Evolutionary conservation across 768 basidiomycete species (phyloP).

Genomic region (Suillus plorans): DNA sequence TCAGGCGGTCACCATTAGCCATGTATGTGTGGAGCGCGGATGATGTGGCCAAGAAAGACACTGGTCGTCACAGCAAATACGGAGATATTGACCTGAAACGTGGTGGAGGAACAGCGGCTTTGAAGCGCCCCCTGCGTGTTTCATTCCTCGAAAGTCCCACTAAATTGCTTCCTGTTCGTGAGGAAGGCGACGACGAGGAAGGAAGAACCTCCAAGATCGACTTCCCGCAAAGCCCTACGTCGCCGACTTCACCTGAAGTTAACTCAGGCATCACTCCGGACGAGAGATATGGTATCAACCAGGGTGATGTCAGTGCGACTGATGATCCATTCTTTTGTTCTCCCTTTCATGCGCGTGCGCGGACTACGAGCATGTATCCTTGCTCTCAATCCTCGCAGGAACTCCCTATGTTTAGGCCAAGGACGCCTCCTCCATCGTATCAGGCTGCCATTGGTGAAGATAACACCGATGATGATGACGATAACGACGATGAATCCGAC

Average conservation of each 20-base stretch:
- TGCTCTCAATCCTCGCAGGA: conserved; percentile 11
- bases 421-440: conserved; percentile 27
- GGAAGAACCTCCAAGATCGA: conserved; percentile 20
- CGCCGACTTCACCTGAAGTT: neutral
- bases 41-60: conserved; percentile 30
- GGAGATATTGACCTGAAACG: conserved; percentile 18
- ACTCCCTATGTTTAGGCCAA: conserved; percentile 24
- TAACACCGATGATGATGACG: neutral
- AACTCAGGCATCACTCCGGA: conserved; percentile 7
- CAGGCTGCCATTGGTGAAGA: conserved; percentile 13
- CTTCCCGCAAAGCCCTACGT: conserved; percentile 20
- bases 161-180: conserved; percentile 29
- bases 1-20: conserved; percentile 51
- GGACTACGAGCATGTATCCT: conserved; percentile 30
- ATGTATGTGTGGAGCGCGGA: conserved; percentile 37
- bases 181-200: conserved; percentile 33
- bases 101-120: conserved; percentile 12
- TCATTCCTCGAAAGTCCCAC: conserved; percentile 17
- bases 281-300: neutral
- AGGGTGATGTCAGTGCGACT: conserved; percentile 1
- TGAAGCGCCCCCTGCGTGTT: conserved; percentile 18
- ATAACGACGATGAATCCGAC: conserved; percentile 4
- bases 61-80: conserved; percentile 10
- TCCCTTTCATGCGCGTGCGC: conserved; percentile 23
- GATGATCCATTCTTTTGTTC: conserved; percentile 25